Base-by-base conservation (phyloP, 345 rosid species). In the Laguncularia racemosa region DNA sequence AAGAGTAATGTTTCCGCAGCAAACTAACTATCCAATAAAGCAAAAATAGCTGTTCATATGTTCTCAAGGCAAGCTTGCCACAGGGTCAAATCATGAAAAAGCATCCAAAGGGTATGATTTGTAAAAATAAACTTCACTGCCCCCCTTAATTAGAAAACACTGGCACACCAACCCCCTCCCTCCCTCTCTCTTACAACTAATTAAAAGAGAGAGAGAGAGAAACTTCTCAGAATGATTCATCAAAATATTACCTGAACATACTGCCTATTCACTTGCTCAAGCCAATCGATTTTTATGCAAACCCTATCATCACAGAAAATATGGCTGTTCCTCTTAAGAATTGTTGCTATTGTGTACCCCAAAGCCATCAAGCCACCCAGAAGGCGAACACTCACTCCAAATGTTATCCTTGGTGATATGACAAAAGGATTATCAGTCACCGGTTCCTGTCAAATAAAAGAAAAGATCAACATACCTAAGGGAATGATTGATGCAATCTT, bases 321-420 rank as follows among this genome's bases (percentile, higher is more conserved):
- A 66, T 90, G 99, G 77, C 97, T 95, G 61, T 73, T 90, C 70
- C 99, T 81, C 80, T 90, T 86, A 65, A 95, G 97, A 66, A 95
- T 95, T 57, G 96, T 61, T 58, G 97, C 91, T 75, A 95, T 90
- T 51, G 97, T 95, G 72, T 95, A 95, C 65, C 96, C 99, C 71
- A 95, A 63, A 47, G 99, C 93, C 99, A 95, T 95, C 54, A 95
- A 82, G 64, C 99, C 97, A 70, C 99, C 97, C 56, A 95, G 99
- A 63, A 95, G 95, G 54, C 97, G 95, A 55, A 95, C 99, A 44
- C 91, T 84, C 50, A 90, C 99, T 85, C 88, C 97, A 76, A 95
- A 95, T 15, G 95, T 90, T 67, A 95, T 95, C 75, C 99, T 84
- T 53, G 99, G 99, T 44, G 99, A 95, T 73, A 95, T 95, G 45